phyloP scores from a whole-genome alignment of 495 filamentous ascomycete species.

The Trichoderma parareesei region DNA sequence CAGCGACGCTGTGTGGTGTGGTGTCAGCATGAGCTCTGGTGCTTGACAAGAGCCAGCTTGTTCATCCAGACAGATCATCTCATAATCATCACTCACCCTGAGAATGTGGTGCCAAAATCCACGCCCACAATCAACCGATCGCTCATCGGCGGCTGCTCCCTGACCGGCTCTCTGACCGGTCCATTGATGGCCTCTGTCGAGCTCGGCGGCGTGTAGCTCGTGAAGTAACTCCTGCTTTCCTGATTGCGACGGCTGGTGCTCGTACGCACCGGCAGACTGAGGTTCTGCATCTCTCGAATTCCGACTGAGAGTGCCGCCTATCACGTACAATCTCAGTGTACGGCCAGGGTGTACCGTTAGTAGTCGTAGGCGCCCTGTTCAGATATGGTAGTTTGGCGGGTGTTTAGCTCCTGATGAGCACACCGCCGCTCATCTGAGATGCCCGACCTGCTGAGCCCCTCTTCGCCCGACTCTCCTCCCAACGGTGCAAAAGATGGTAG shows the following conservation, averaged over 20 bases:
- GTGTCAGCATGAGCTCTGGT: background rate
- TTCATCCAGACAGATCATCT: background rate
- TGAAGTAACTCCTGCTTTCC: constrained; percentile 47
- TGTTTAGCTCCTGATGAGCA: too few relatives aligned
- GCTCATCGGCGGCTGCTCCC: constrained; percentile 36
- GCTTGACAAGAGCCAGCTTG: background rate
- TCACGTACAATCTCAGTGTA: background rate
- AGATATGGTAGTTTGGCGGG: too few relatives aligned
- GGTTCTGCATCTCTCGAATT: constrained; percentile 23
- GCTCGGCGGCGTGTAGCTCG: constrained; percentile 39
- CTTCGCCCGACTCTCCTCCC: background rate
- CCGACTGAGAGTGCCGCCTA: background rate
- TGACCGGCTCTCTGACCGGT: constrained; percentile 42
- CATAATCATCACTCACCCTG: constrained; percentile 41
- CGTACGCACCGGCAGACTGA: constrained; percentile 41
- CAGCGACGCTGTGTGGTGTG: constrained; percentile 47
- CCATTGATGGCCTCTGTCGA: constrained; percentile 48
- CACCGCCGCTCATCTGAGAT: too few relatives aligned
- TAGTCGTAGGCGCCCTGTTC: too few relatives aligned
- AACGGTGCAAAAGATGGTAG: too few relatives aligned
- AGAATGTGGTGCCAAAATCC: constrained; percentile 66
- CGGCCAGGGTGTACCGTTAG: too few relatives aligned
- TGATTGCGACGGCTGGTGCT: constrained; percentile 41
- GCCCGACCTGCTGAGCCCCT: background rate
- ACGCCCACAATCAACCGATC: constrained; percentile 57